Evolutionary conservation across 768 basidiomycete species (phyloP), one percentile per base, ranked within the genome.

Genomic region (Russula brevipes): DNA sequence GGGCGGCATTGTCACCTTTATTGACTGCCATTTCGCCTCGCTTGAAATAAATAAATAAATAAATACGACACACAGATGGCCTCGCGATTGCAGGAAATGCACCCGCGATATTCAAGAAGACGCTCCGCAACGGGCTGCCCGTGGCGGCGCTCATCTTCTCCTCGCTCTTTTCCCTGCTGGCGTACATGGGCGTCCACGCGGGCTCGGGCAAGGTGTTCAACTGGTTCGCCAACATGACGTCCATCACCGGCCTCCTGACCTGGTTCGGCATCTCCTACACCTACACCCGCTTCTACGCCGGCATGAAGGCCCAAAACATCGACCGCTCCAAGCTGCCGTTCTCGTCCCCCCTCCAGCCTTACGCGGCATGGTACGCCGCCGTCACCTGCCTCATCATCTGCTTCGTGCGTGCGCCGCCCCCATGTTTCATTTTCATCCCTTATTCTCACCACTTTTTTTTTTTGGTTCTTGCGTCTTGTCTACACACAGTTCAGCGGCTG

Each of bases 61-160:
- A n/a, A n/a, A n/a, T 4, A 17, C 47, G 38, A 44, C 63, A 30
- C 33, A 16, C 49, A 89, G 89, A 95, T 73, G 93, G 91, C 57
- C 81, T 98, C 60, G 88, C 94, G 31, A 69, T 80, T 16, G 78
- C 84, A 41, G 87, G 89, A 2, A 92, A 93, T 72, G 94, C 94
- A 0, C 95, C 94, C 0, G 84, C 75, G 61, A 75, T 95, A 61
- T 95, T 98, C 76, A 70, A 81, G 33, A 82, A 74, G 69, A 89
- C 90, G 0, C 81, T 85, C 45, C 81, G 79, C 64, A 79, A 75
- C 33, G 96, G 96, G 57, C 79, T 97, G 30, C 96, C 96, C 3
- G 84, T 84, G 60, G 78, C 84, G 47, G 82, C 89, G 24, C 79
- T 98, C 62, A 68, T 82, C n/a, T 81, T 88, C 70, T 87, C 84